Evolutionary conservation across 306 rosid genomes (phyloP).

Genomic region (Cotoneaster glaucophyllus): DNA sequence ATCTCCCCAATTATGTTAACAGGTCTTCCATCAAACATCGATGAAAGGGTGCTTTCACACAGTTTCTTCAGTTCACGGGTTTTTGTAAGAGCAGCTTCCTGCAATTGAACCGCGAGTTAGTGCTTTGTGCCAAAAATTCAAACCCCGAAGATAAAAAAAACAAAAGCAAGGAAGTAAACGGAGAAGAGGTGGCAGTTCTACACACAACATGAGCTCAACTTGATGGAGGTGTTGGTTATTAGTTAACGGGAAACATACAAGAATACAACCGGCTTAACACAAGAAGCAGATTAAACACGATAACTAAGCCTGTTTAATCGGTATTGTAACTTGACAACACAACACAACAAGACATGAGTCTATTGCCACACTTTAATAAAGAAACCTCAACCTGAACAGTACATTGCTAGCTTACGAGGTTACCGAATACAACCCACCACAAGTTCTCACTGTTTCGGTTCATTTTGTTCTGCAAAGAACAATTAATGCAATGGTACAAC

Average conservation of each 20-base stretch:
- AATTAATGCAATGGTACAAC: background rate
- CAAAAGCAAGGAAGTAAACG: background rate
- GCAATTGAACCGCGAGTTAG: constrained; percentile 18
- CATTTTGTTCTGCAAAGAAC: too few species aligned
- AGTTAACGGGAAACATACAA: background rate
- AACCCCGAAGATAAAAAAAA: too few species aligned
- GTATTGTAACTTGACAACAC: background rate
- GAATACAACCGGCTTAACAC: background rate
- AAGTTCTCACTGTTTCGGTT: background rate
- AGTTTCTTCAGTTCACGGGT: constrained; percentile 73
- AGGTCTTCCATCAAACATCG: constrained; percentile 90
- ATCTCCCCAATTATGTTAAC: constrained; percentile 95
- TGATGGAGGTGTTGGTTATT: background rate
- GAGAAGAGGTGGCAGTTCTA: background rate
- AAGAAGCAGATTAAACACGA: background rate
- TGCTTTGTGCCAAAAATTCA: background rate
- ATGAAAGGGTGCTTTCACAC: constrained; percentile 67
- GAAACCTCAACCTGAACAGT: too few species aligned
- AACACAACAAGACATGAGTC: background rate
- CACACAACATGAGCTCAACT: background rate
- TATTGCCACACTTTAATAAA: background rate
- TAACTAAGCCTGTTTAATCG: background rate
- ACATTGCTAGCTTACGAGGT: too few species aligned
- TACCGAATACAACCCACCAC: too few species aligned
- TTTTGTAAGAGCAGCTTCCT: constrained; percentile 70